phyloP scores from a whole-genome alignment of 176 grass and related monocot species.

The Olyra latifolia region DNA sequence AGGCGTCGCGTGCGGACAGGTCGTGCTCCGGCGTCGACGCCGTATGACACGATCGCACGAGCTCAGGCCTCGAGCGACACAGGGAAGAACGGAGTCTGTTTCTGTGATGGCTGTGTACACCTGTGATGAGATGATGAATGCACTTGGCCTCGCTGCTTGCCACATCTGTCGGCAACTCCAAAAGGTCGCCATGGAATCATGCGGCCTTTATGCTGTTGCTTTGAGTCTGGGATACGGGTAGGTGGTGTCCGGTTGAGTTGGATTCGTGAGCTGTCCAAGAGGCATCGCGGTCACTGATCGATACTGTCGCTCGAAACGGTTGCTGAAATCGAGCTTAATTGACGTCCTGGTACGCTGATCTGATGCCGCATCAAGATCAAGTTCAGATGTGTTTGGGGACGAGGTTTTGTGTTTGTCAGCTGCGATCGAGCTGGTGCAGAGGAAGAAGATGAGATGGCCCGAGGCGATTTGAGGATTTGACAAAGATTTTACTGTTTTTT shows the following conservation, averaged over 20 bases:
- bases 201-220: constrained; percentile 35
- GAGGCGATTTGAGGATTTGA: neutral
- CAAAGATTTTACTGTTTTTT: constrained; percentile 20
- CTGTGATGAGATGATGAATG: neutral
- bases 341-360: neutral
- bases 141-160: neutral
- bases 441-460: neutral
- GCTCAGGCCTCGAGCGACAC: neutral
- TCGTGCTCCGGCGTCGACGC: neutral
- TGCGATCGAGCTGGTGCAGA: neutral
- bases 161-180: constrained; percentile 14
- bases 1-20: constrained; percentile 1
- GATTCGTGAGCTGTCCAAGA: constrained; percentile 19
- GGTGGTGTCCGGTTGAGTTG: constrained; percentile 13
- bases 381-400: neutral
- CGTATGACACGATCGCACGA: neutral
- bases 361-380: neutral
- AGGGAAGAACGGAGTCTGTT: neutral
- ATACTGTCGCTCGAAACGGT: neutral
- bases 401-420: neutral
- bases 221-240: constrained; percentile 20
- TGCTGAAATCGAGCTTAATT: neutral
- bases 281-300: neutral
- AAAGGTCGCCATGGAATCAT: neutral
- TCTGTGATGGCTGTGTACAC: neutral